Percentiles rank a stretch among this genome's conserved stretches.
These are phyloP conservation scores for Anethum foeniculum DNA, from an alignment of 140 eudicot species.

Conservation along the genomic window DNA sequence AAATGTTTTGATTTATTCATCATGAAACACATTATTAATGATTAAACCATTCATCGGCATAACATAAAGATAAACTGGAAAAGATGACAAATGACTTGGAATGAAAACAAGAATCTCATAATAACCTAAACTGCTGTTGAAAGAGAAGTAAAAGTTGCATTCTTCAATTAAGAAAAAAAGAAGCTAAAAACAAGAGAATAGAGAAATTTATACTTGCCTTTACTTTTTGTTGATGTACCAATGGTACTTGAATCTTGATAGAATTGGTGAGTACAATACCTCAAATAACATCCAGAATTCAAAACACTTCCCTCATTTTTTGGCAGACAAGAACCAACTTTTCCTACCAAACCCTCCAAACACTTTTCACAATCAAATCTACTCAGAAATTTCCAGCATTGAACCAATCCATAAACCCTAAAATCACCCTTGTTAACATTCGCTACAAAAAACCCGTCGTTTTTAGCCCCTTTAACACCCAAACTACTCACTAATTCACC, in stretches of 20 bases:
- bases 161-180: background rate
- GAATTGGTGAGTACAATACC: conserved; percentile 11
- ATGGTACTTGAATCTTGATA: background rate
- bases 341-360: conserved; percentile 21
- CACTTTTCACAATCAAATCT: conserved; percentile 22
- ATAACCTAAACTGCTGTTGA: background rate
- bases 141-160: background rate
- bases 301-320: conserved; percentile 30
- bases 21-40: too few relatives aligned
- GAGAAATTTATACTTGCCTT: background rate
- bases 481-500: conserved; percentile 16
- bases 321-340: conserved; percentile 21
- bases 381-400: conserved; percentile 33
- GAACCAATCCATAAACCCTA: conserved; percentile 34
- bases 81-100: background rate
- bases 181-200: background rate
- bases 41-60: background rate
- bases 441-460: conserved; percentile 22
- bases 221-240: background rate
- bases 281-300: conserved; percentile 31
- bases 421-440: conserved; percentile 15
- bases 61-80: background rate
- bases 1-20: background rate
- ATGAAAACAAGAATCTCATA: background rate
- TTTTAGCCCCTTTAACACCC: conserved; percentile 15